Evolutionary conservation across 768 basidiomycete genomes (phyloP).

Genomic region (Clavulina sp.): DNA sequence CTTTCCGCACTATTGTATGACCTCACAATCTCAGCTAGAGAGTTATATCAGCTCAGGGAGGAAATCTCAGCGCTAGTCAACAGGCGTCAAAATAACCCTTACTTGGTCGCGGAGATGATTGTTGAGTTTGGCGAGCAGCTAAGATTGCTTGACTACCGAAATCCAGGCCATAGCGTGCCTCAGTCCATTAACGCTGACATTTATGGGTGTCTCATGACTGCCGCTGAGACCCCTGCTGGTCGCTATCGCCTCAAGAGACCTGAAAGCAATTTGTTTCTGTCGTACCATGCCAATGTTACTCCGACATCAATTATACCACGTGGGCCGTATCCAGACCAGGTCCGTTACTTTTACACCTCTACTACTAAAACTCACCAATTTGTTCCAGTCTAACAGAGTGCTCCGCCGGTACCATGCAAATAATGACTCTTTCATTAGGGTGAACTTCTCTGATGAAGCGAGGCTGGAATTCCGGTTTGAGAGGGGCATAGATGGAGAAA

Average conservation of each 20-base stretch:
- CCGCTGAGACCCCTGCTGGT: background rate
- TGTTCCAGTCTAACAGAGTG: slow-evolving; percentile 62
- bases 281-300: slow-evolving; percentile 58
- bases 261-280: slow-evolving; percentile 32
- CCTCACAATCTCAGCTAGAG: background rate
- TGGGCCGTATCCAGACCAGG: slow-evolving; percentile 36
- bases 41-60: background rate
- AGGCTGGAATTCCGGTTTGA: slow-evolving; percentile 56
- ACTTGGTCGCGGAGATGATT: too few relatives aligned
- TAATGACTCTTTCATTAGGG: slow-evolving; percentile 58
- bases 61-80: too few relatives aligned
- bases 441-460: slow-evolving; percentile 76
- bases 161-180: background rate
- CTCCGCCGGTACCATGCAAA: slow-evolving; percentile 47
- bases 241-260: background rate
- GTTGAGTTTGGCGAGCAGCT: too few relatives aligned
- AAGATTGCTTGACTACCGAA: too few relatives aligned
- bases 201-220: background rate
- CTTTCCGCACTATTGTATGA: background rate
- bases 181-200: background rate
- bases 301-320: slow-evolving; percentile 59
- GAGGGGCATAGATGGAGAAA: slow-evolving; percentile 38
- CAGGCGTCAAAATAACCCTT: too few relatives aligned
- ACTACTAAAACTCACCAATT: slow-evolving; percentile 6
- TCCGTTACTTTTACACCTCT: background rate